Evolutionary conservation across 495 filamentous ascomycete species (phyloP).

Genomic region (Polyplosphaeria fusca): DNA sequence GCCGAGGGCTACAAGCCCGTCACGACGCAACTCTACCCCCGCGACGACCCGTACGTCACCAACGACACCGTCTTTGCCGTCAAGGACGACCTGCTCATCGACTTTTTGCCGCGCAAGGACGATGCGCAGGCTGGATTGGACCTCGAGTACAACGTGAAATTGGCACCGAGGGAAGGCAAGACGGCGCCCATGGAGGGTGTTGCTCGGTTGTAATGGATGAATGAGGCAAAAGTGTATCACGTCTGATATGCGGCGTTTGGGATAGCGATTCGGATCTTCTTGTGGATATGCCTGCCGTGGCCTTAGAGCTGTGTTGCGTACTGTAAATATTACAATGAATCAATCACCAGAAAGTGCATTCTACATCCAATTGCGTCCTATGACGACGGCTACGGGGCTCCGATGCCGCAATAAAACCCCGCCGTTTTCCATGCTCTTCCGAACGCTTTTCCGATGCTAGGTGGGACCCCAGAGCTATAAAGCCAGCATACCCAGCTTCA

Average conservation of each 20-base stretch:
- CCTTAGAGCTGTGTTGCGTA: background rate
- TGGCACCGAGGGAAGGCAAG: constrained; percentile 37
- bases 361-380: too few species aligned
- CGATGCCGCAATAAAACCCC: background rate
- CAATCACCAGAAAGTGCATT: too few species aligned
- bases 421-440: background rate
- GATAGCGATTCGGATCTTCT: background rate
- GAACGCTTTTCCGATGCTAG: background rate
- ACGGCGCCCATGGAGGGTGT: constrained; percentile 26
- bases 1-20: constrained; percentile 48
- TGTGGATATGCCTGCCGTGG: background rate
- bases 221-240: background rate
- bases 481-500: too few species aligned
- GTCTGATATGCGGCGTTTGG: background rate
- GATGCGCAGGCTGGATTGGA: constrained; percentile 41
- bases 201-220: constrained; percentile 19
- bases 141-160: constrained; percentile 37
- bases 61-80: constrained; percentile 67
- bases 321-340: background rate
- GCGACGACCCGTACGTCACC: constrained; percentile 56
- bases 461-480: too few species aligned
- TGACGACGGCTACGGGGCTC: background rate
- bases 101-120: constrained; percentile 54
- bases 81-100: constrained; percentile 62
- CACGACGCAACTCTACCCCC: constrained; percentile 64